phyloP scores from a whole-genome alignment of 2,329 filamentous ascomycete species.

The Neonectria neomacrospora region DNA sequence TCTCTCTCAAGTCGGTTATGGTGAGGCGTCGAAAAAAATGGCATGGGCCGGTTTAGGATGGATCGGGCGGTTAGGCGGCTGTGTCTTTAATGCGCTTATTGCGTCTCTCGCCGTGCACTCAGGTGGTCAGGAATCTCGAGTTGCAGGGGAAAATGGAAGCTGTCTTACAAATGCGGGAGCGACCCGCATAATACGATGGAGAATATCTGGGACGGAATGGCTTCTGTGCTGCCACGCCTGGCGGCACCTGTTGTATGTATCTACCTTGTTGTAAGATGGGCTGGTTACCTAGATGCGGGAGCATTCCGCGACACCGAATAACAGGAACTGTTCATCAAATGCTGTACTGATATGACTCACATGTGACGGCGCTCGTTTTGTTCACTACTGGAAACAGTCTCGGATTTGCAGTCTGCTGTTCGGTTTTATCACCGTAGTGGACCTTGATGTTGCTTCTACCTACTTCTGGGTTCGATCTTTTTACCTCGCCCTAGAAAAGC shows the following conservation, averaged over 20 bases:
- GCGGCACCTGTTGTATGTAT: slow-evolving; percentile 19
- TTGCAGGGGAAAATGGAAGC: slow-evolving; percentile 7
- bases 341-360: not conserved
- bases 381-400: not conserved
- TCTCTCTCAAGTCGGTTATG: slow-evolving; percentile 3
- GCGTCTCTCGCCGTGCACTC: slow-evolving; percentile 2
- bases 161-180: slow-evolving; percentile 6
- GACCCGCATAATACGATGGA: slow-evolving; percentile 4
- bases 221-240: slow-evolving; percentile 3
- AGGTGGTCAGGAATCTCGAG: slow-evolving; percentile 1
- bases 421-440: not conserved
- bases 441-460: not conserved
- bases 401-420: not conserved
- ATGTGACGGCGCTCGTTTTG: not conserved
- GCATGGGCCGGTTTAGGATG: slow-evolving; percentile 16
- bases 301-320: slow-evolving; percentile 18
- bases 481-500: no score
- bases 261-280: slow-evolving; percentile 24
- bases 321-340: slow-evolving; percentile 18
- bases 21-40: slow-evolving; percentile 26
- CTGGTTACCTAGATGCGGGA: slow-evolving; percentile 14
- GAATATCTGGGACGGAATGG: slow-evolving; percentile 11
- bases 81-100: slow-evolving; percentile 14
- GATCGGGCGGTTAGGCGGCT: slow-evolving; percentile 16
- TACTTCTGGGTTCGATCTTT: not conserved